Base-by-base conservation (phyloP, 2,329 filamentous ascomycete genomes). In the Neoarthrinium moseri region DNA sequence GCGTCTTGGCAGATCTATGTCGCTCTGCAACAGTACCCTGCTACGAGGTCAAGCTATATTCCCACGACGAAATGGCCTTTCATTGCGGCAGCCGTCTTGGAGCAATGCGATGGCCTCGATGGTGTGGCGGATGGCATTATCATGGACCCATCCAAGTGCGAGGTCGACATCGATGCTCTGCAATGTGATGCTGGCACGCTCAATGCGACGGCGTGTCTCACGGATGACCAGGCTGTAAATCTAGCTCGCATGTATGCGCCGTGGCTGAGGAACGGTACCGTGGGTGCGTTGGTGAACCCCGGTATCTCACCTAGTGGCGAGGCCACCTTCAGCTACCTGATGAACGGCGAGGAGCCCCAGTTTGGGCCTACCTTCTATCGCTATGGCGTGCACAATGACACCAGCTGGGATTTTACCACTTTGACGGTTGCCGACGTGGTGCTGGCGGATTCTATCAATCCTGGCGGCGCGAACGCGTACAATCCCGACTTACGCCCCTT, bases 321-420 rank as follows among this genome's bases (percentile, higher is more conserved):
- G 21, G 11, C 45, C 17, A 30, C 13, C 23, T 41, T 41, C n/a
- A 22, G 21, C 2, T 29, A 48, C 11, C 46, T 51, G 8, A 41
- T 48, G 10, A 46, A 37, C 10, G 38, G 26, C 17, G 51, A 37
- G 21, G 29, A 37, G 10, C 45, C 50, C 26, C 38, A 36, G 6
- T 29, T 56, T 4, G 47, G 51, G 34, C 51, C 53, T 18, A 70
- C 73, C 50, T 75, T 71, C 66, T 70, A 67, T 55, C 64, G 65
- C 35, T 72, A 73, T 54, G 70, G 62, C 13, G 59, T 77, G 33
- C 73, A 70, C 56, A 73, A 74, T 51, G 63, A 73, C 50, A 59
- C 68, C 1, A 59, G 46, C 38, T 76, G 67, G 62, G 60, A 70
- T 39, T 62, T 67, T 5, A 49, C 57, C 2, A 62, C 56, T 4